Evolutionary conservation across 805 yeast genomes (phyloP), one percentile per base, ranked within the genome.

Genomic region (Candida stauntonica): DNA sequence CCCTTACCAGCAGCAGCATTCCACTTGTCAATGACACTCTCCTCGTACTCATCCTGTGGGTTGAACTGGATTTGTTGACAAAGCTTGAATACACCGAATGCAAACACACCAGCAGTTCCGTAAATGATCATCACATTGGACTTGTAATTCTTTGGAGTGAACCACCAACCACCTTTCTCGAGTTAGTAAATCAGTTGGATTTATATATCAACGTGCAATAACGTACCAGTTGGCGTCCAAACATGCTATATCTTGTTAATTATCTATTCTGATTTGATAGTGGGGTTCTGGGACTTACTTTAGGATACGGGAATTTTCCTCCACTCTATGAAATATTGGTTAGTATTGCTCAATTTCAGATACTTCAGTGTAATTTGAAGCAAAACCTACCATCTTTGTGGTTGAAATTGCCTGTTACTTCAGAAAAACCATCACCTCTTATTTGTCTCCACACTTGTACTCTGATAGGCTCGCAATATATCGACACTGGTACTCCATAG

Each of bases 171-270:
- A 50, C 57, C 57, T 51, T 24, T 13, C 5, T 5, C 15, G n/a
- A 8, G 47, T 51, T 46, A 49, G 52, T 50, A 43, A 14, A 26
- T 13, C 9, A 11, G 19, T 21, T 4, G 18, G 24, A 21, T 21
- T 21, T 21, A 7, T 11, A 34, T 17, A 19, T 27, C 19, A 9
- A 13, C 3, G 9, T 13, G n/a, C 5, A 17, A 14, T 17, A 7
- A 40, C 50, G 17, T 16, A 52, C 57, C 57, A 12, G 55, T 51
- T 47, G 57, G 55, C n/a, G 55, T 35, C 57, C 57, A 52, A 21
- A 51, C 39, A 29, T 51, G 55, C 55, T 52, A 11, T 29, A n/a
- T 9, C 26, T 38, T 42, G 44, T 42, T 36, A 29, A 19, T 29
- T 4, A 12, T 11, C 17, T 17, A 17, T 17, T 14, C 13, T 16